Evolutionary conservation across 2,329 filamentous ascomycete species (phyloP), one percentile per base, ranked within the genome.

Genomic region (Botrytis aclada): DNA sequence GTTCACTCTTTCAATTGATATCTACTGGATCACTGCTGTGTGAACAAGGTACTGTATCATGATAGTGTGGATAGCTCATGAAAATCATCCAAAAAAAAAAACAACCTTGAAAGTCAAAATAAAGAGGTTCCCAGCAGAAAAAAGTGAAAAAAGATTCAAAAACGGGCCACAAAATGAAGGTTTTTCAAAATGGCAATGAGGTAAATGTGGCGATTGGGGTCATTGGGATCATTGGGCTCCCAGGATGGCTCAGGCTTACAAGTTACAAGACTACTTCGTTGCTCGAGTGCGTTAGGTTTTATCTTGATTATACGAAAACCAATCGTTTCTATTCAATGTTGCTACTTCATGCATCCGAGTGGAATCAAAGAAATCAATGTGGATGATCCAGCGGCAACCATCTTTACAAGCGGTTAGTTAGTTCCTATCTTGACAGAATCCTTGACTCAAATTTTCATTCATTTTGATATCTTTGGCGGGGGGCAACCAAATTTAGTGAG

Each of bases 211-310:
- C 45, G 34, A 56, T 56, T 56, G n/a, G n/a, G 51, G 18, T 9
- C 51, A 67, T 67, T 67, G n/a, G n/a, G 51, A 29, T 9, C 51
- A 67, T 67, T 67, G 45, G 64, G 64, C 64, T 37, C 45, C 34
- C 37, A 29, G 64, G 64, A 39, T 62, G 60, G 58, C 58, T 61
- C 34, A 61, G 58, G 58, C 58, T 61, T 22, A 29, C 58, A n/a
- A 9, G 34, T 34, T 61, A 61, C 34, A 9, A 61, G 32, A 39
- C 58, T 8, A 39, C n/a, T 16, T 20, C 12, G 34, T 18, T 4
- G 22, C 22, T 39, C 37, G 3, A 62, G 37, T n/a, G n/a, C 58
- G 22, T 61, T 37, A 37, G n/a, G 39, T 64, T 64, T 32, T 22
- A 67, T 67, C 25, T 54, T 10, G 34, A 39, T 39, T 54, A 66